Percentiles rank a stretch among this genome's conserved stretches.
phyloP scores from a whole-genome alignment of 2,329 filamentous ascomycete genomes.

The Ascocoryne sarcoides region DNA sequence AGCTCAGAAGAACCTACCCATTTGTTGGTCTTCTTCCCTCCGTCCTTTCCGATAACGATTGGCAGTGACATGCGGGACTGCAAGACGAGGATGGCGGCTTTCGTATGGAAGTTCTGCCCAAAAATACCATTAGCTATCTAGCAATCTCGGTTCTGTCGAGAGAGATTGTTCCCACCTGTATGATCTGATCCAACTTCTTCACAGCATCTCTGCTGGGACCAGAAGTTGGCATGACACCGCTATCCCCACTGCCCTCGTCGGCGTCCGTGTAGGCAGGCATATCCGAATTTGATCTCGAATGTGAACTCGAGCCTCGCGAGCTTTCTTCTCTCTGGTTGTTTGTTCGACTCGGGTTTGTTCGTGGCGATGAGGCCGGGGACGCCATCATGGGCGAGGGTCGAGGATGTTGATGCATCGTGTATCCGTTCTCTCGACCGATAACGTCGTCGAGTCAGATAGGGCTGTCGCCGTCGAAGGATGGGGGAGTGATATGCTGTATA shows the following conservation, averaged over 20 bases:
- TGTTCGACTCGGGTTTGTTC: conserved; percentile 62
- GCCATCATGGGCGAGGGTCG: conserved; percentile 64
- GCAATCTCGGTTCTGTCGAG: conserved; percentile 3
- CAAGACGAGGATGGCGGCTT: conserved; percentile 75
- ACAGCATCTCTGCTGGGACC: conserved; percentile 57
- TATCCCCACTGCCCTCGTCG: conserved; percentile 36
- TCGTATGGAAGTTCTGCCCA: conserved; percentile 80
- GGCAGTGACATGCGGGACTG: conserved; percentile 67
- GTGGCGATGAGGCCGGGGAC: conserved; percentile 63
- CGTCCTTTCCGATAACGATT: conserved; percentile 44
- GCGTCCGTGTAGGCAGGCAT: conserved; percentile 43
- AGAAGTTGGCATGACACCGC: conserved; percentile 33
- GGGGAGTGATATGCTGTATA: conserved; percentile 8
- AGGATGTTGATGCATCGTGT: conserved; percentile 81
- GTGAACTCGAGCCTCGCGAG: conserved; percentile 28
- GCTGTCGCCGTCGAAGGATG: conserved; percentile 12
- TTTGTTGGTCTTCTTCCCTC: conserved; percentile 64
- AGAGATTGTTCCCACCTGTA: conserved; percentile 54
- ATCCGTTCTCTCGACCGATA: conserved; percentile 7
- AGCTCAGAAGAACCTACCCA: conserved; percentile 53
- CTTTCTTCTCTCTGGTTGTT: conserved; percentile 67
- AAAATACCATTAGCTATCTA: conserved; percentile 1
- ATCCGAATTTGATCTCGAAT: conserved; percentile 34
- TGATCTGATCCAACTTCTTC: conserved; percentile 83
- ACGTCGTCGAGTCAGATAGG: conserved; percentile 12